These are phyloP conservation scores for Phytophthora lateralis DNA, from an alignment of 352 stramenopile genomes.

Conservation along the genomic window DNA sequence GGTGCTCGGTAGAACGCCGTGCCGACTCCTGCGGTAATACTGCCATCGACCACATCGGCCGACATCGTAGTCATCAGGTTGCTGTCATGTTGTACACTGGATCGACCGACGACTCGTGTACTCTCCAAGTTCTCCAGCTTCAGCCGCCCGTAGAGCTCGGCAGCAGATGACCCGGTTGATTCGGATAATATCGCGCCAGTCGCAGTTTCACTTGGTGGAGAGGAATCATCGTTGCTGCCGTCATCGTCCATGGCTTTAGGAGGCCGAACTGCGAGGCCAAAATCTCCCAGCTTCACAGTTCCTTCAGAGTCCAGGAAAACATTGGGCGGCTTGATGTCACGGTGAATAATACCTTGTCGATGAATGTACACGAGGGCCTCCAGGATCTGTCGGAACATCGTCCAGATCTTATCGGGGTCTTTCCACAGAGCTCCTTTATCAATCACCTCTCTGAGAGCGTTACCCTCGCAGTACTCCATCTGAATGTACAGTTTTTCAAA, in stretches of 20 bases:
- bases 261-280: constrained; percentile 92
- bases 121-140: constrained; percentile 76
- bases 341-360: constrained; percentile 92
- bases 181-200: constrained; percentile 47
- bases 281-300: constrained; percentile 94
- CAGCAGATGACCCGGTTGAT: constrained; percentile 68
- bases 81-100: constrained; percentile 20
- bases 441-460: constrained; percentile 94
- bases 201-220: constrained; percentile 21
- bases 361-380: constrained; percentile 96
- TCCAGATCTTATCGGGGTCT: constrained; percentile 93
- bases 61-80: constrained; percentile 65
- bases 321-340: constrained; percentile 93
- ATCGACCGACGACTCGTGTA: constrained; percentile 42
- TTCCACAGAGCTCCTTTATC: constrained; percentile 88
- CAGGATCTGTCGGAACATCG: constrained; percentile 94
- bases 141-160: constrained; percentile 70
- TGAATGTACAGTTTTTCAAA: constrained; percentile 92
- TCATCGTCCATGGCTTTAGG: constrained; percentile 59
- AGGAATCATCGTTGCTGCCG: constrained; percentile 27
- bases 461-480: constrained; percentile 96
- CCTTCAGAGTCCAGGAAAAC: constrained; percentile 94
- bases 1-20: constrained; percentile 96
- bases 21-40: constrained; percentile 94
- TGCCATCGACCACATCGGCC: constrained; percentile 48